Base-by-base conservation (phyloP, 352 stramenopile species). In the Phytophthora fragariaefolia region DNA sequence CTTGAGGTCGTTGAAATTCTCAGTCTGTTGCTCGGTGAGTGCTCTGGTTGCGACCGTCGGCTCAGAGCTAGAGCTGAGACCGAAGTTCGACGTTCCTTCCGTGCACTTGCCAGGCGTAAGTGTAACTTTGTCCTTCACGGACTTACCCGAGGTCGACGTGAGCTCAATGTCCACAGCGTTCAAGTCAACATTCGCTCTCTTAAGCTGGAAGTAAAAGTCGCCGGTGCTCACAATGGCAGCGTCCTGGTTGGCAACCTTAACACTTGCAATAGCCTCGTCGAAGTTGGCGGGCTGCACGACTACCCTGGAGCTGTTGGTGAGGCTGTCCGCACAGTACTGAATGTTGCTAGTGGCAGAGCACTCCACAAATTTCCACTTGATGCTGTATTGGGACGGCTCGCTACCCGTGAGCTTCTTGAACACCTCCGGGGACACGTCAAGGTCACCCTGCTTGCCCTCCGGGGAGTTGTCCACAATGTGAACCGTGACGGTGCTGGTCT, bases 401-500 rank as follows among this genome's bases (percentile, higher is more conserved):
- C 58, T 71, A 32, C 78, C 68, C 15, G 79, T 87, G 30, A 89
- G 60, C 13, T 58, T 51, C 47, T 79, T 71, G 46, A 85, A 85
- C 20, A 83, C 66, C 0, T 46, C 66, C 1, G 77, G 63, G 1
- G 76, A 84, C 36, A 89, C 42, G 27, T 82, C 76, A 24, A 87
- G 50, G 50, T 83, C 82, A 27, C 80, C 86, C 4, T 80, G 40
- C 18, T 67, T 62, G 65, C 84, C 92, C 53, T 94, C 79, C 1
- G 79, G 76, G 48, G 82, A 92, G 8, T 74, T 73, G 59, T 91
- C 84, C 3, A 91, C 72, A 24, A 92, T 73, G 58, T 89, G 80
- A 17, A 91, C 69, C 27, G 77, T 71, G 22, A 75, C 63, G 1
- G 64, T 71, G 28, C 42, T 77, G 17, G 38, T 73, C 26, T 68